Conservation (phyloP, 2,329 filamentous ascomycete genomes). For the Pseudogymnoascus sp. region DNA sequence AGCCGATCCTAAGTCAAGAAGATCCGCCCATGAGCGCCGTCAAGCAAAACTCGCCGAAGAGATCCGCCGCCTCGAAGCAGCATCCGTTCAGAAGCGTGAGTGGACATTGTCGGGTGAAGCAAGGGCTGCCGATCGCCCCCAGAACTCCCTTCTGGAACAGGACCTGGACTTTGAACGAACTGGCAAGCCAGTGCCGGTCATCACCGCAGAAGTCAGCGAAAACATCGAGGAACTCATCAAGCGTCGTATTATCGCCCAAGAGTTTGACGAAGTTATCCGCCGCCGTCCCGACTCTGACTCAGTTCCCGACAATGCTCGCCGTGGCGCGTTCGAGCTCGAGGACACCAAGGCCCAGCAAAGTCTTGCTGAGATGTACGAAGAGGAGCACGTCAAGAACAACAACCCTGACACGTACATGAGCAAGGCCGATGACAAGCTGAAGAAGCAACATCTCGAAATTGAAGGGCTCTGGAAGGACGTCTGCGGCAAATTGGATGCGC, state of each 20-base stretch:
- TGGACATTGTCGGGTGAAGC: conserved; percentile 91
- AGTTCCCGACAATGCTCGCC: conserved; percentile 50
- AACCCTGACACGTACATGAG: conserved; percentile 75
- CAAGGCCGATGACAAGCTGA: conserved; percentile 71
- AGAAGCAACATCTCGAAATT: conserved; percentile 76
- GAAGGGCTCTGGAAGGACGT: conserved; percentile 75
- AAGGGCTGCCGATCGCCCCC: conserved; percentile 66
- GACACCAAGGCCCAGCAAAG: conserved; percentile 82
- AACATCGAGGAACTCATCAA: conserved; percentile 92
- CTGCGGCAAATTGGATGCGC: conserved; percentile 70
- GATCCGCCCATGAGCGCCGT: conserved; percentile 76
- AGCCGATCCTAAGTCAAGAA: conserved; percentile 61
- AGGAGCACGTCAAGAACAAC: conserved; percentile 71
- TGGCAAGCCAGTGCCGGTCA: conserved; percentile 89
- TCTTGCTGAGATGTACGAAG: conserved; percentile 88
- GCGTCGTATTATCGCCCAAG: conserved; percentile 75
- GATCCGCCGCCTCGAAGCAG: conserved; percentile 83
- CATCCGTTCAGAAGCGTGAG: conserved; percentile 78
- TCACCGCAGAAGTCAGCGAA: conserved; percentile 84
- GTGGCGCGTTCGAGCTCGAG: conserved; percentile 64
- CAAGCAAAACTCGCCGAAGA: conserved; percentile 82
- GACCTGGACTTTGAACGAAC: conserved; percentile 93
- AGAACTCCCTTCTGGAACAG: conserved; percentile 89
- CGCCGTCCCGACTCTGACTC: conserved; percentile 67
- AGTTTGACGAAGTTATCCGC: conserved; percentile 86